These are phyloP conservation scores for Furcasterigmium sp. DNA, from an alignment of 2,329 filamentous ascomycete genomes.

Conservation along the genomic window DNA sequence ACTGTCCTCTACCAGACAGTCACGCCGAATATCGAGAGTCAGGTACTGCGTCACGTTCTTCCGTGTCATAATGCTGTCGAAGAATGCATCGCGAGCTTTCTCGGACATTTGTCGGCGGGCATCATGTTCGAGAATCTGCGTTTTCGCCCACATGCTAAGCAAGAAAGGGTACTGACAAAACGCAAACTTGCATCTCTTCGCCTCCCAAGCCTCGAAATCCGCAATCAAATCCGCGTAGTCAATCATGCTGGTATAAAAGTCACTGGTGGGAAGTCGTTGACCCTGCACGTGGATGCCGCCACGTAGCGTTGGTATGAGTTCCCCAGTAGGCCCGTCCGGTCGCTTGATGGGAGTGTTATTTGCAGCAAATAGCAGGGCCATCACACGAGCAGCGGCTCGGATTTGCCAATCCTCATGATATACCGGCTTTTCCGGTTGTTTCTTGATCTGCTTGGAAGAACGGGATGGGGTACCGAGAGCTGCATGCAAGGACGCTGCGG, in stretches of 20 bases:
- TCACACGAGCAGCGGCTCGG: constrained; percentile 70
- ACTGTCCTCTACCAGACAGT: constrained; percentile 86
- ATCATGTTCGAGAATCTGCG: constrained; percentile 83
- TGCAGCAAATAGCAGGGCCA: constrained; percentile 76
- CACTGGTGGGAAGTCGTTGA: constrained; percentile 70
- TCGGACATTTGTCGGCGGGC: constrained; percentile 83
- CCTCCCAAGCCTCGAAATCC: constrained; percentile 87
- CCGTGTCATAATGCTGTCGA: constrained; percentile 77
- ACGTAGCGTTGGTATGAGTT: constrained; percentile 15
- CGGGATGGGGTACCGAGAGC: constrained; percentile 56
- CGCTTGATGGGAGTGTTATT: constrained; percentile 51
- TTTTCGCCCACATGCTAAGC: constrained; percentile 88
- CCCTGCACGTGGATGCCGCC: constrained; percentile 45
- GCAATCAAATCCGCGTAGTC: constrained; percentile 81
- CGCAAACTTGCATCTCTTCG: constrained; percentile 66
- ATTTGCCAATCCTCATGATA: constrained; percentile 90
- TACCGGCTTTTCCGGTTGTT: constrained; percentile 46
- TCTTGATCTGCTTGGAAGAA: constrained; percentile 47
- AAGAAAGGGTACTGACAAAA: constrained; percentile 94
- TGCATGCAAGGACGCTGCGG: constrained; percentile 69
- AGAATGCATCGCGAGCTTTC: constrained; percentile 84
- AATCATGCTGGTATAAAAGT: constrained; percentile 83
- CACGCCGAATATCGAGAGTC: constrained; percentile 69
- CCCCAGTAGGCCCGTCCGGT: neutral
- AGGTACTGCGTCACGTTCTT: constrained; percentile 73